Percentiles rank a stretch among this genome's conserved stretches.
Conservation (phyloP, 176 grass and related monocot species). For the Elymus sibiricus region DNA sequence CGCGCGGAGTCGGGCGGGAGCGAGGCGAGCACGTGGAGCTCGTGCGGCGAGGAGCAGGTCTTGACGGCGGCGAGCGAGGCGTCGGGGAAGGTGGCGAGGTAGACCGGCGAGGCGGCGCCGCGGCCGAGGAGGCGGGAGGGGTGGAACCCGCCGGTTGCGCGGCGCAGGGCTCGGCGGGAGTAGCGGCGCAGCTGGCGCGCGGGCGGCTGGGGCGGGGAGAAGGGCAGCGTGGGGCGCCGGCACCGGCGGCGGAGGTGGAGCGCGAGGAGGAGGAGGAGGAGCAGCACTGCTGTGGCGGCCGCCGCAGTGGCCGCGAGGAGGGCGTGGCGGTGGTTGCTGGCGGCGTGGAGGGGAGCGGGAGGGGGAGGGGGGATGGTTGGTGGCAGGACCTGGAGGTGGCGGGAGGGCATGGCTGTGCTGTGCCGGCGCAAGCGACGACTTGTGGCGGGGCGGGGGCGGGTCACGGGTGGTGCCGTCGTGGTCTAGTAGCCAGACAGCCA, state of each 20-base stretch:
- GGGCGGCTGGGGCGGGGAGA: background rate
- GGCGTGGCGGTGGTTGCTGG: background rate
- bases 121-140: conserved; percentile 62
- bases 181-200: conserved; percentile 14
- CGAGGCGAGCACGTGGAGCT: conserved; percentile 35
- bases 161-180: conserved; percentile 28
- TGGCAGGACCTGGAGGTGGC: conserved; percentile 9
- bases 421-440: background rate
- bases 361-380: background rate
- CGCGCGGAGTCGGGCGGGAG: conserved; percentile 30
- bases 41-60: conserved; percentile 42
- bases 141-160: conserved; percentile 57
- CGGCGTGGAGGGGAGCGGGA: background rate
- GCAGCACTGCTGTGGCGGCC: background rate
- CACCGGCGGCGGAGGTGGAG: conserved; percentile 1
- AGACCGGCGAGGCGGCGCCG: conserved; percentile 61
- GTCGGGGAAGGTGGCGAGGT: conserved; percentile 51
- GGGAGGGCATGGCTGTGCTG: conserved; percentile 24
- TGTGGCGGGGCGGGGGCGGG: background rate
- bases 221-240: background rate
- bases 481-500: background rate
- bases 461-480: background rate
- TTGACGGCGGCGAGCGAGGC: conserved; percentile 46
- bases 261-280: background rate
- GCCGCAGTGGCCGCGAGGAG: background rate